A percentile compares a stretch with the other conserved stretches of the same genome.
Conservation (phyloP, 2,329 filamentous ascomycete genomes). For the Bipolaris zeicola region DNA sequence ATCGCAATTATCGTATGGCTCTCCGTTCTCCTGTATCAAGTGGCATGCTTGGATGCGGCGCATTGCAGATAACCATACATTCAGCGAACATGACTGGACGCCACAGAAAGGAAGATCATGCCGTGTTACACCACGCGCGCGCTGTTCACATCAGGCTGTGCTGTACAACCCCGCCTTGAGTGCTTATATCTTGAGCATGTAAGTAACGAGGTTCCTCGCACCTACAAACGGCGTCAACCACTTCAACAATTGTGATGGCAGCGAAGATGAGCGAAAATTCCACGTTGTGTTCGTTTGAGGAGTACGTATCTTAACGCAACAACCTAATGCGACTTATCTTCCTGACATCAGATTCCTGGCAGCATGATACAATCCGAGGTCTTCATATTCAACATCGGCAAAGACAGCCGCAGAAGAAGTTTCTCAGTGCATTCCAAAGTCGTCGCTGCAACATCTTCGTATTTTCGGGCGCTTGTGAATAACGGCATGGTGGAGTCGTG, state of each 20-base stretch:
- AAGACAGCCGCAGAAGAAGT: conserved; percentile 10
- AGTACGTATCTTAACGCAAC: conserved; percentile 2
- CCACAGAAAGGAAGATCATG: background rate
- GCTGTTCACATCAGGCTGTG: background rate
- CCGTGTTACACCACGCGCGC: background rate
- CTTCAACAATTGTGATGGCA: background rate
- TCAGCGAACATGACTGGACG: background rate
- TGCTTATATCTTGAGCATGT: background rate
- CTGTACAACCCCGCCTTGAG: conserved; percentile 13
- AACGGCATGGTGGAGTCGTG: conserved; percentile 29
- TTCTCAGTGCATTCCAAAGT: conserved; percentile 30
- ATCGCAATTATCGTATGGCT: background rate
- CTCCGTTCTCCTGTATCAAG: background rate
- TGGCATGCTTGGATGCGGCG: background rate
- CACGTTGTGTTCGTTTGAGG: conserved; percentile 10
- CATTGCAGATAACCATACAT: conserved; percentile 1
- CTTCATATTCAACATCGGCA: conserved; percentile 35
- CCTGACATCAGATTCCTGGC: background rate
- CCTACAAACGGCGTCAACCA: background rate
- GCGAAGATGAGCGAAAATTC: conserved; percentile 9
- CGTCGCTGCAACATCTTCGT: conserved; percentile 23
- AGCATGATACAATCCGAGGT: conserved; percentile 28
- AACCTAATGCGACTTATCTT: background rate
- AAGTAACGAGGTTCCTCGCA: background rate
- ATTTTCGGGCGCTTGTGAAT: conserved; percentile 28